Evolutionary conservation across 176 grass and related monocot genomes (phyloP).

Genomic region (Cocos nucifera): DNA sequence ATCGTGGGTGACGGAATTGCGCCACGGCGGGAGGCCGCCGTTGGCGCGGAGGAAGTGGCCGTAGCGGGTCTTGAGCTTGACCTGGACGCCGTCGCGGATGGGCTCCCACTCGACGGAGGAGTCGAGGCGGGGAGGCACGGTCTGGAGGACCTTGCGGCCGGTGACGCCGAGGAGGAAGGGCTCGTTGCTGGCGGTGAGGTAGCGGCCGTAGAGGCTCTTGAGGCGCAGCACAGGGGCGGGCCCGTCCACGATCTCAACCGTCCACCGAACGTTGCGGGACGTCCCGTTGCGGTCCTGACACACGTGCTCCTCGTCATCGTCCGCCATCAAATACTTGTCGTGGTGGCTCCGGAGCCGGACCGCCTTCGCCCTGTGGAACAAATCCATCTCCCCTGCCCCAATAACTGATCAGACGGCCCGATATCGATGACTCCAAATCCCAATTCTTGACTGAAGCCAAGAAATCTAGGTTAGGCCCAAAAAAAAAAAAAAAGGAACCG

Average conservation of each 20-base stretch:
- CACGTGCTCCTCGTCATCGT: constrained; percentile 70
- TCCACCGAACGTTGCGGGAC: constrained; percentile 53
- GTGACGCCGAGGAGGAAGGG: constrained; percentile 43
- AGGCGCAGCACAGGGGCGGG: constrained; percentile 49
- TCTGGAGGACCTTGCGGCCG: constrained; percentile 63
- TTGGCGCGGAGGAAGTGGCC: constrained; percentile 24
- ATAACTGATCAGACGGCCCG: too few species aligned
- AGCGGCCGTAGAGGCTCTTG: constrained; percentile 61
- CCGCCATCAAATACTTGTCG: constrained; percentile 74
- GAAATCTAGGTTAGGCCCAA: too few species aligned
- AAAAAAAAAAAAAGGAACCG: too few species aligned
- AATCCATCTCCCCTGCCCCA: constrained; percentile 37
- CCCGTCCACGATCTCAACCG: constrained; percentile 43
- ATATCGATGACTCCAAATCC: too few species aligned
- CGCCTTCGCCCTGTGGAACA: constrained; percentile 53
- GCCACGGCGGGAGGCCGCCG: constrained; percentile 19
- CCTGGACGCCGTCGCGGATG: background rate
- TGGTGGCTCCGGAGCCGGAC: constrained; percentile 72
- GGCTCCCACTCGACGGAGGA: constrained; percentile 78
- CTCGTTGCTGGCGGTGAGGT: constrained; percentile 82
- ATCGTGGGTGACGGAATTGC: constrained; percentile 26
- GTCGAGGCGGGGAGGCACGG: constrained; percentile 41
- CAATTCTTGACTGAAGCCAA: too few species aligned
- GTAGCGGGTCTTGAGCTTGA: constrained; percentile 16
- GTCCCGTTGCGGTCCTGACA: constrained; percentile 51